Base-by-base conservation (phyloP, 768 basidiomycete species). In the Lactifluus rugatus region DNA sequence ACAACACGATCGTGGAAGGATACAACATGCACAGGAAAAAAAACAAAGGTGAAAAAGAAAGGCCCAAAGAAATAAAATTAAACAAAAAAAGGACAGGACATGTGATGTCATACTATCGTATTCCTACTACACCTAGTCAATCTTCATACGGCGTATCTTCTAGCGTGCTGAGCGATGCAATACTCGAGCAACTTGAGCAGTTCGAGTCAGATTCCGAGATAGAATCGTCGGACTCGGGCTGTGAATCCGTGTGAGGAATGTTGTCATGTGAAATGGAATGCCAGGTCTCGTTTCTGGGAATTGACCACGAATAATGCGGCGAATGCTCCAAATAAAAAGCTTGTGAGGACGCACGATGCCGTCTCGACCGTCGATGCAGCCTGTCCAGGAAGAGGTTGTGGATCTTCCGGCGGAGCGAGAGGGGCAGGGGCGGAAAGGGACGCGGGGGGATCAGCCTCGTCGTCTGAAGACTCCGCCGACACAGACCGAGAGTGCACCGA, bases 281-380 rank as follows among this genome's bases (percentile, higher is more conserved):
- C 60, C 50, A 65, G 54, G 52, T 58, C 57, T 56, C 56, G 62
- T 49, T 46, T 61, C 60, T 65, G 64, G 62, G 62, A 61, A 58
- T 63, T 65, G 51, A 63, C 54, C 48, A 60, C 53, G 50, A 63
- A 61, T 44, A 82, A 70, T 19, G 82, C 76, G 64, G 82, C 72
- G 62, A 81, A 78, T 25, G 81, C 75, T 44, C 82, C 82, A 47
- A 82, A 69, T 49, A 86, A 71, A 64, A 86, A 80, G 37, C 84
- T 84, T 21, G 83, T 77, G 55, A 80, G 67, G 52, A 79, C 68
- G 64, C 74, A 76, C 48, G 78, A 78, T 52, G 77, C 75, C 47
- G 74, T 71, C 56, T 64, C 63, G 58, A 64, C 61, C 54, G 44
- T 64, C 47, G 63, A 59, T 32, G 63, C 55, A 41, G 32, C 62